phyloP scores from a whole-genome alignment of 2,329 filamentous ascomycete genomes.

The Aspergillus glaucus region DNA sequence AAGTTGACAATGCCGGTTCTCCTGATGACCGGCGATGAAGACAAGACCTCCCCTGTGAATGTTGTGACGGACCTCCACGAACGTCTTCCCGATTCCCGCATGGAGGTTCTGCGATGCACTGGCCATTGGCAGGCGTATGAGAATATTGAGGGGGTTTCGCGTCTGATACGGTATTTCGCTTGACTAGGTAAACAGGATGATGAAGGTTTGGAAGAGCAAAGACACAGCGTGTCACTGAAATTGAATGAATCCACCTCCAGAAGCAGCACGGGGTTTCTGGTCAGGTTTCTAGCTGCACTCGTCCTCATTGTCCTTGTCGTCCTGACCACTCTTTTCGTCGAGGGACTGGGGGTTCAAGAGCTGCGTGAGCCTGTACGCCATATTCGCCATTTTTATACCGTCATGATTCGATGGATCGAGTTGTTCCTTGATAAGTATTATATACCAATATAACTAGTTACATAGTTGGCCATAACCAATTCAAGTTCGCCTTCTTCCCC shows the following conservation, averaged over 20 bases:
- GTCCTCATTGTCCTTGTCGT: neutral
- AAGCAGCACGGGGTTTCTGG: neutral
- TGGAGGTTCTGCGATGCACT: constrained; percentile 33
- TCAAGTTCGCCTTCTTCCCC: no score
- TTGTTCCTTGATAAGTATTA: no score
- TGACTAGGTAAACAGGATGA: neutral
- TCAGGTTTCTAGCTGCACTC: neutral
- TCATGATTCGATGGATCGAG: neutral
- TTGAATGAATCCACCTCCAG: neutral
- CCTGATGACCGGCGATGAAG: constrained; percentile 43
- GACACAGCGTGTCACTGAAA: neutral
- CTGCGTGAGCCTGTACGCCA: no score
- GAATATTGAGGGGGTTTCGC: constrained; percentile 34
- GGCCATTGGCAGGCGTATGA: constrained; percentile 51
- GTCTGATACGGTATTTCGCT: constrained; percentile 2
- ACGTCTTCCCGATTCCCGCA: constrained; percentile 1
- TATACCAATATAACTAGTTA: no score
- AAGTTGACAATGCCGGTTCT: constrained; percentile 28
- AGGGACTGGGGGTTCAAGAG: neutral
- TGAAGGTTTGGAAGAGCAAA: neutral
- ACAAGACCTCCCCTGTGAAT: constrained; percentile 29
- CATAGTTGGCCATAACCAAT: no score
- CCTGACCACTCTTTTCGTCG: neutral
- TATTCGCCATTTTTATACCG: neutral
- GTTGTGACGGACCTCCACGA: neutral